phyloP scores from a whole-genome alignment of 1,139 yeast species.

The Lodderomyces oxycetoniae region DNA sequence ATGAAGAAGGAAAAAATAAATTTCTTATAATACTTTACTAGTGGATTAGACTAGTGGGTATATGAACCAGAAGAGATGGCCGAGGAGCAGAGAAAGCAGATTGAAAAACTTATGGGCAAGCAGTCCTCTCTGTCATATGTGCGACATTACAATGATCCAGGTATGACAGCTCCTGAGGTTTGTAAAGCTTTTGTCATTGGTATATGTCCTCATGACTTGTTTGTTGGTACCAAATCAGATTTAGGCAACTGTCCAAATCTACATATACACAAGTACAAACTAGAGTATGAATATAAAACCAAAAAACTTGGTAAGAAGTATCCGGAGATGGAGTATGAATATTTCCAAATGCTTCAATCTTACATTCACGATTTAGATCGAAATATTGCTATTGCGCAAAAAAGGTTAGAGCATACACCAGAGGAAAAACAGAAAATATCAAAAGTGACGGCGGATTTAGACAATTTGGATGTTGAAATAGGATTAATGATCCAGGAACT shows the following conservation, averaged over 20 bases:
- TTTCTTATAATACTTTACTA: too few species aligned
- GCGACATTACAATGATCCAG: conserved; percentile 33
- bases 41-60: too few species aligned
- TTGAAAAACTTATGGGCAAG: conserved; percentile 81
- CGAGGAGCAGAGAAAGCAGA: conserved; percentile 67
- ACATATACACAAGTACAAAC: conserved; percentile 71
- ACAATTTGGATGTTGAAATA: conserved; percentile 59
- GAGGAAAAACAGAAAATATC: conserved; percentile 69
- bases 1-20: too few species aligned
- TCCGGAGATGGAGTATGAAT: conserved; percentile 70
- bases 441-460: conserved; percentile 61
- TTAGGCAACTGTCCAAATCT: conserved; percentile 75
- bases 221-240: conserved; percentile 79
- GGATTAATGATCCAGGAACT: conserved; percentile 71
- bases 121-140: conserved; percentile 31
- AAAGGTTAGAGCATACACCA: conserved; percentile 68
- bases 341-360: conserved; percentile 48
- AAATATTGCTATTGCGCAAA: conserved; percentile 60
- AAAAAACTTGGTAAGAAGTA: conserved; percentile 51
- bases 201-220: conserved; percentile 82
- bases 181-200: conserved; percentile 84
- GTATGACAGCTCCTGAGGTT: conserved; percentile 61
- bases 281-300: conserved; percentile 62
- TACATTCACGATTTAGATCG: conserved; percentile 66
- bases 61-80: too few species aligned